A percentile compares a stretch with the other conserved stretches of the same genome.
These are phyloP conservation scores for Hericium erinaceus DNA, from an alignment of 768 basidiomycete genomes.

Conservation along the genomic window DNA sequence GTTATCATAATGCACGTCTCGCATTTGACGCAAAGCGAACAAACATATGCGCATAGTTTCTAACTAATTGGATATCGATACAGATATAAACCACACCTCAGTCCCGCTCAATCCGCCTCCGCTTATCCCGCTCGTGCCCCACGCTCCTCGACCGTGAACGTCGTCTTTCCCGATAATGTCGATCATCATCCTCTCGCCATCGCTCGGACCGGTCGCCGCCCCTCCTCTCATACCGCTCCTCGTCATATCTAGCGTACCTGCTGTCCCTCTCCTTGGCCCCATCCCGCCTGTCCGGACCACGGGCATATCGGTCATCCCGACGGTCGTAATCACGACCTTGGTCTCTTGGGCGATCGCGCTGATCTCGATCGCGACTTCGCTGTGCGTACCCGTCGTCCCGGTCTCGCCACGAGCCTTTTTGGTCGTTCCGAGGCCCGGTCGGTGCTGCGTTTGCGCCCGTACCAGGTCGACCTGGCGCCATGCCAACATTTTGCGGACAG, in stretches of 20 bases:
- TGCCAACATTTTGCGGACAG: slow-evolving; percentile 26
- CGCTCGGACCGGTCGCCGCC: slow-evolving; percentile 17
- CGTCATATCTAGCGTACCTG: slow-evolving; percentile 8
- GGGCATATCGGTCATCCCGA: slow-evolving; percentile 7
- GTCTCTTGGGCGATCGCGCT: slow-evolving; percentile 3
- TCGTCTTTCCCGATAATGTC: slow-evolving; percentile 14
- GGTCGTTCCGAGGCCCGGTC: slow-evolving; percentile 16
- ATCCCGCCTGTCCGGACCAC: slow-evolving; percentile 1
- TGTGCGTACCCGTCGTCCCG: slow-evolving; percentile 8
- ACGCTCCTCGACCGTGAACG: slow-evolving; percentile 19
- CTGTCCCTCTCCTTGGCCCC: slow-evolving; percentile 6
- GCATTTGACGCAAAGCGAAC: no score
- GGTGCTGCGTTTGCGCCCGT: slow-evolving; percentile 25
- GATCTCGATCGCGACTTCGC: slow-evolving; percentile 1
- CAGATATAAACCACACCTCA: neutral
- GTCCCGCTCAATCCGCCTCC: slow-evolving; percentile 22
- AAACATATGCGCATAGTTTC: no score
- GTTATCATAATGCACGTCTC: no score
- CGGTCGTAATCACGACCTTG: slow-evolving; percentile 1
- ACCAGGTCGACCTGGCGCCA: slow-evolving; percentile 18
- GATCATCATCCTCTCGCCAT: slow-evolving; percentile 14
- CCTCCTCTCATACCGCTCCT: slow-evolving; percentile 9
- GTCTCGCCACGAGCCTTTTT: slow-evolving; percentile 15
- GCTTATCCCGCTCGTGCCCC: slow-evolving; percentile 22
- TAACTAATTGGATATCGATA: neutral